Evolutionary conservation across 2,329 filamentous ascomycete species (phyloP).

Genomic region (Penicillium italicum): DNA sequence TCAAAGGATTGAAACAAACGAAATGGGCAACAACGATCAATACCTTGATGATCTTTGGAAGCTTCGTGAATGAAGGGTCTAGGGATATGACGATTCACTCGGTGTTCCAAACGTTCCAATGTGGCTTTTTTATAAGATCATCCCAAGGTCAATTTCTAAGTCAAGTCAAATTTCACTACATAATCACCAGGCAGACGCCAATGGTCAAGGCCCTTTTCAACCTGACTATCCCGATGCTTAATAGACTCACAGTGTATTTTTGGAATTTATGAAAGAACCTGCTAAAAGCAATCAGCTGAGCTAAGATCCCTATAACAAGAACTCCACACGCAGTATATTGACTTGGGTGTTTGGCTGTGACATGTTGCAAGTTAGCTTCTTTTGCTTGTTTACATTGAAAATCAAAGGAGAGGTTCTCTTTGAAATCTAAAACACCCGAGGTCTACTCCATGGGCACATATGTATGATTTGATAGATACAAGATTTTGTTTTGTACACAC

Average conservation of each 20-base stretch:
- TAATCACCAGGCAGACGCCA: conserved; percentile 3
- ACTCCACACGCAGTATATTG: background rate
- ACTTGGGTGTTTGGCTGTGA: no score
- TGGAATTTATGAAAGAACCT: background rate
- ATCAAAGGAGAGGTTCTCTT: background rate
- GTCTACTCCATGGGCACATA: no score
- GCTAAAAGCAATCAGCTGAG: background rate
- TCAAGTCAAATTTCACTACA: background rate
- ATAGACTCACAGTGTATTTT: background rate
- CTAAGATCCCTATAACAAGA: background rate
- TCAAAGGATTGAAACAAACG: conserved; percentile 7
- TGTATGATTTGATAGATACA: no score
- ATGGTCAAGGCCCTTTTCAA: background rate
- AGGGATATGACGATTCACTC: background rate
- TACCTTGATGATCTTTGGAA: background rate
- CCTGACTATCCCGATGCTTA: background rate
- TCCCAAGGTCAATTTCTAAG: background rate
- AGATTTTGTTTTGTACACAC: no score
- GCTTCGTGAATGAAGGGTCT: background rate
- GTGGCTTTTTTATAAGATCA: background rate
- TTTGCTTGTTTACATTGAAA: background rate
- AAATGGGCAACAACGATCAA: background rate
- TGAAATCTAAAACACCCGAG: background rate
- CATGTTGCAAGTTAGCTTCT: background rate
- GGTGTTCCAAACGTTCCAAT: background rate